Conservation (phyloP, 2,329 filamentous ascomycete species). For the Aciculosporium take region DNA sequence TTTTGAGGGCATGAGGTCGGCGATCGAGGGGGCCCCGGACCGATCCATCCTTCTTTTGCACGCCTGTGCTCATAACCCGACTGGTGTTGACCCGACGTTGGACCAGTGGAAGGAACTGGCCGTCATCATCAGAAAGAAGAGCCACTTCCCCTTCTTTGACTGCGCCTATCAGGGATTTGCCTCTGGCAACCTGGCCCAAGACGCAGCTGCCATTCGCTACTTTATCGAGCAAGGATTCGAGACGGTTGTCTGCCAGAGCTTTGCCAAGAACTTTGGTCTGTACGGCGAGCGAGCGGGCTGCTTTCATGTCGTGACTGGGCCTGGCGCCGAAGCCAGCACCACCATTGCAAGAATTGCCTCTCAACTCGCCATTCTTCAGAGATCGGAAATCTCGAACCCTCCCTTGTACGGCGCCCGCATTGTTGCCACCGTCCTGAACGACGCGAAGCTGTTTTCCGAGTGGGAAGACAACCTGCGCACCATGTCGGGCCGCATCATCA, state of each 20-base stretch:
- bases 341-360: slow-evolving; percentile 56
- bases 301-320: slow-evolving; percentile 81
- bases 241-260: slow-evolving; percentile 78
- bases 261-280: slow-evolving; percentile 95
- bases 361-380: slow-evolving; percentile 86
- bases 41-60: slow-evolving; percentile 82
- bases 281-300: slow-evolving; percentile 94
- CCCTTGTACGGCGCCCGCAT: slow-evolving; percentile 89
- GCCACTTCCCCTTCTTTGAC: slow-evolving; percentile 97
- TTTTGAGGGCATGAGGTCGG: slow-evolving; percentile 71
- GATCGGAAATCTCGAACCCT: slow-evolving; percentile 94
- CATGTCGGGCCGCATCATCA: slow-evolving; percentile 91
- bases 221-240: slow-evolving; percentile 88
- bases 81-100: slow-evolving; percentile 83
- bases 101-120: slow-evolving; percentile 93
- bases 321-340: slow-evolving; percentile 50
- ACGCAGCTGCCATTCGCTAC: slow-evolving; percentile 86
- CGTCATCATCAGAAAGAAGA: slow-evolving; percentile 56
- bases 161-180: slow-evolving; percentile 96
- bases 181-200: slow-evolving; percentile 70
- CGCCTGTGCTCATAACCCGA: slow-evolving; percentile 95
- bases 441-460: slow-evolving; percentile 64
- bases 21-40: slow-evolving; percentile 56
- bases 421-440: slow-evolving; percentile 71
- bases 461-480: slow-evolving; percentile 86